phyloP scores from a whole-genome alignment of 495 filamentous ascomycete genomes.

The Saxispiralis lemnorum region DNA sequence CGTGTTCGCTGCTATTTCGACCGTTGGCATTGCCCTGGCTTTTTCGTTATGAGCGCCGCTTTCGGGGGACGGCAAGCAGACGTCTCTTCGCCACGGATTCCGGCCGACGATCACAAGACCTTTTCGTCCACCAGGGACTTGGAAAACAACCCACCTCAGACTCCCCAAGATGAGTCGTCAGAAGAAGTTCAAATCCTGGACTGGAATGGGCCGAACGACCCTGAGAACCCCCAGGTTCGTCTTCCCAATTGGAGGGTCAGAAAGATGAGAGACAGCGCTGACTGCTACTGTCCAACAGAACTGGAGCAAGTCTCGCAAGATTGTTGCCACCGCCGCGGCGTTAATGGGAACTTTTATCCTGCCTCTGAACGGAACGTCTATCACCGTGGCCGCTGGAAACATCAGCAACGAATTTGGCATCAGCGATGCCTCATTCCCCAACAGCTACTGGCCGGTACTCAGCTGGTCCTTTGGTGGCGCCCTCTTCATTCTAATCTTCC shows the following conservation, averaged over 20 bases:
- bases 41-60: no score
- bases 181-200: conserved; percentile 9
- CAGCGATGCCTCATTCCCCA: conserved; percentile 30
- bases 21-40: no score
- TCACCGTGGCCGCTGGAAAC: conserved; percentile 7
- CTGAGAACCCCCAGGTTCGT: conserved; percentile 13
- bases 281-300: no score
- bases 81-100: no score
- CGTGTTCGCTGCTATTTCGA: no score
- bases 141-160: no score
- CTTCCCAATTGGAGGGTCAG: no score
- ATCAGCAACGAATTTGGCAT: conserved; percentile 20
- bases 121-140: no score
- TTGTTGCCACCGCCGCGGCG: conserved; percentile 18
- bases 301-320: conserved; percentile 11
- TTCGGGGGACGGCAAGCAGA: no score
- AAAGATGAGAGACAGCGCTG: conserved; percentile 4
- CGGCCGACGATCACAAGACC: no score
- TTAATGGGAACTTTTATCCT: conserved; percentile 14
- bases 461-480: conserved; percentile 35
- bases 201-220: conserved; percentile 17
- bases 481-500: conserved; percentile 28
- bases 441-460: conserved; percentile 35
- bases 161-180: no score
- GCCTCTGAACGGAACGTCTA: conserved; percentile 13